A percentile compares a stretch with the other conserved stretches of the same genome.
These are phyloP conservation scores for Cinnamomum chago DNA, from an alignment of 164 flowering plant genomes.

Conservation along the genomic window DNA sequence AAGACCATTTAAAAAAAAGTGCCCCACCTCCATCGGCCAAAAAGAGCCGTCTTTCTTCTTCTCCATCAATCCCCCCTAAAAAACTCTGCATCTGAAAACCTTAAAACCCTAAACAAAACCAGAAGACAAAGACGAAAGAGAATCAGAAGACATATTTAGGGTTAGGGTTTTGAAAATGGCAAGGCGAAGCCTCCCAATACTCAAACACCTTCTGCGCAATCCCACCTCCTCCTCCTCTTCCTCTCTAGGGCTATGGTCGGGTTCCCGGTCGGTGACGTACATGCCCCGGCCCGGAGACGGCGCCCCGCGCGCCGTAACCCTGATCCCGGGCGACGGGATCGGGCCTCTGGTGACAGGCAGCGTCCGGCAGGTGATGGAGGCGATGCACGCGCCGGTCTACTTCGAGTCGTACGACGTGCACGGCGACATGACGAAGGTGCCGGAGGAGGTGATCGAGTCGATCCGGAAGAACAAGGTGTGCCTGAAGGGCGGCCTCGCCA, in stretches of 20 bases:
- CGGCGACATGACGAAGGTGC: conserved; percentile 57
- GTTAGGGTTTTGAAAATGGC: conserved; percentile 5
- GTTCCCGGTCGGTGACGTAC: conserved; percentile 55
- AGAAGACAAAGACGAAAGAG: too few species aligned
- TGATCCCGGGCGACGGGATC: conserved; percentile 80
- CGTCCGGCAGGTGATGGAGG: conserved; percentile 77
- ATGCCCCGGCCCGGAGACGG: conserved; percentile 94
- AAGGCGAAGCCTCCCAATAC: not conserved
- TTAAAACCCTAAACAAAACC: not conserved
- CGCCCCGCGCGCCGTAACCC: conserved; percentile 63
- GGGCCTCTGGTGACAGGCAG: conserved; percentile 75
- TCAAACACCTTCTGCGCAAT: not conserved
- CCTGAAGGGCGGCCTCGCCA: conserved; percentile 71
- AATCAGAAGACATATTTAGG: not conserved
- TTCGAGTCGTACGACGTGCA: conserved; percentile 70
- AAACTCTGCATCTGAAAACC: not conserved
- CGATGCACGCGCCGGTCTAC: conserved; percentile 28
- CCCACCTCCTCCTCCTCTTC: not conserved
- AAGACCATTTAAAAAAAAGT: too few species aligned
- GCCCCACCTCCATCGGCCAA: too few species aligned
- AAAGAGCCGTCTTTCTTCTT: too few species aligned
- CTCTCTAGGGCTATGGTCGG: not conserved
- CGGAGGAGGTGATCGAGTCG: conserved; percentile 56
- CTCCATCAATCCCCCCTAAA: not conserved
- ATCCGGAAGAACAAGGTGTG: conserved; percentile 84